Evolutionary conservation across 164 flowering plant species (phyloP).

Genomic region (Kingdonia uniflora): DNA sequence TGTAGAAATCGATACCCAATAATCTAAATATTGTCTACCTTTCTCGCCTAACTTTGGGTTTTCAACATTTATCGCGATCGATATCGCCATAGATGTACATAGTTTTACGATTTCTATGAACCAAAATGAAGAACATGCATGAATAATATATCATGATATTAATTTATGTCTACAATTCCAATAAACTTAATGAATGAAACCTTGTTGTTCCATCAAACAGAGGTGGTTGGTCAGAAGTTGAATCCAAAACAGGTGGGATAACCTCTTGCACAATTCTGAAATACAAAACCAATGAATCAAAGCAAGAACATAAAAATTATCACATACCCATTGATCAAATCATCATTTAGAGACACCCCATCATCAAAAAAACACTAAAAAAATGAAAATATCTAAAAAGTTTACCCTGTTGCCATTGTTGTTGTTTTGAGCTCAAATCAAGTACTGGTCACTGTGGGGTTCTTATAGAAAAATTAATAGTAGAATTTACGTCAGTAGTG

Average conservation of each 20-base stretch:
- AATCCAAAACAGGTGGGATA: conserved; percentile 45
- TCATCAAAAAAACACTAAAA: not conserved
- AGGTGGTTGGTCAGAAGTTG: conserved; percentile 50
- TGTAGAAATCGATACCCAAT: no score
- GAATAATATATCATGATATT: not conserved
- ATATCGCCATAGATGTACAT: not conserved
- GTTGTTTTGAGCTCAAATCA: not conserved
- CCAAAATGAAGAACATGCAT: not conserved
- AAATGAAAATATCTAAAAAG: conserved; percentile 1
- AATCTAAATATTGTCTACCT: no score
- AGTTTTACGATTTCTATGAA: not conserved
- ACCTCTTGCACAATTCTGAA: conserved; percentile 24
- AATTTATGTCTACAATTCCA: no score
- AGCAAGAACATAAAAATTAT: not conserved
- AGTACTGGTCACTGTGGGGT: no score
- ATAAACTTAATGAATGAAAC: conserved; percentile 13
- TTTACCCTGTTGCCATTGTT: conserved; percentile 2
- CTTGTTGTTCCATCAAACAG: conserved; percentile 65
- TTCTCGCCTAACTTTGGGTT: no score
- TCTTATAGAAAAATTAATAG: no score
- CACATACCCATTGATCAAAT: no score
- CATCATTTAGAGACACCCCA: not conserved
- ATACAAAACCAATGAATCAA: no score
- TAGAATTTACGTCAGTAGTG: not conserved
- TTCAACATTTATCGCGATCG: no score